phyloP scores from a whole-genome alignment of 1,139 yeast species.

The Geotrichum bryndzae region DNA sequence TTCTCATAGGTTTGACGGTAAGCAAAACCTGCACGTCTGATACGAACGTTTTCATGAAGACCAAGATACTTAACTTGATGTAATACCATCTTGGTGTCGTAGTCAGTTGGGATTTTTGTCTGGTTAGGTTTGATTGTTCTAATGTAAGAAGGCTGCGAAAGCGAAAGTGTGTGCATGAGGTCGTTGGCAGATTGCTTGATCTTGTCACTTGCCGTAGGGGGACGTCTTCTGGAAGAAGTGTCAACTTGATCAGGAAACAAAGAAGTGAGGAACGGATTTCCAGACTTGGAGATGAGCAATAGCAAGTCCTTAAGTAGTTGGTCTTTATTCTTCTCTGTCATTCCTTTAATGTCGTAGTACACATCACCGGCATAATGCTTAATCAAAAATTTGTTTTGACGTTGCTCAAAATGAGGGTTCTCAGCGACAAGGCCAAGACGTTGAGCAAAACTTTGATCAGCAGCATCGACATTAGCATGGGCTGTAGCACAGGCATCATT shows the following conservation, averaged over 20 bases:
- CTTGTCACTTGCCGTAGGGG: slow-evolving; percentile 97
- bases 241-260: slow-evolving; percentile 79
- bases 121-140: slow-evolving; percentile 98
- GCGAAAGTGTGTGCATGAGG: slow-evolving; percentile 80
- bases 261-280: slow-evolving; percentile 56
- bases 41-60: slow-evolving; percentile 91
- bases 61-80: slow-evolving; percentile 97
- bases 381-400: slow-evolving; percentile 81
- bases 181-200: slow-evolving; percentile 89
- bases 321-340: slow-evolving; percentile 97
- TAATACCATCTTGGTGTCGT: slow-evolving; percentile 80
- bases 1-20: slow-evolving; percentile 95
- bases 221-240: slow-evolving; percentile 57
- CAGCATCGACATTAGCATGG: slow-evolving; percentile 95
- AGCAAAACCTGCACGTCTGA: slow-evolving; percentile 98
- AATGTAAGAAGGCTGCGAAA: slow-evolving; percentile 89
- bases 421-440: slow-evolving; percentile 76
- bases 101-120: slow-evolving; percentile 83
- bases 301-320: slow-evolving; percentile 83
- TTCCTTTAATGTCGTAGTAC: slow-evolving; percentile 78
- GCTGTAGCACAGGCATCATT: slow-evolving; percentile 98
- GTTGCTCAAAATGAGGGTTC: slow-evolving; percentile 83
- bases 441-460: slow-evolving; percentile 94
- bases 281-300: slow-evolving; percentile 67
- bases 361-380: slow-evolving; percentile 99